phyloP scores from a whole-genome alignment of 2,329 filamentous ascomycete genomes.

The Stagonosporopsis cucurbitacearum region DNA sequence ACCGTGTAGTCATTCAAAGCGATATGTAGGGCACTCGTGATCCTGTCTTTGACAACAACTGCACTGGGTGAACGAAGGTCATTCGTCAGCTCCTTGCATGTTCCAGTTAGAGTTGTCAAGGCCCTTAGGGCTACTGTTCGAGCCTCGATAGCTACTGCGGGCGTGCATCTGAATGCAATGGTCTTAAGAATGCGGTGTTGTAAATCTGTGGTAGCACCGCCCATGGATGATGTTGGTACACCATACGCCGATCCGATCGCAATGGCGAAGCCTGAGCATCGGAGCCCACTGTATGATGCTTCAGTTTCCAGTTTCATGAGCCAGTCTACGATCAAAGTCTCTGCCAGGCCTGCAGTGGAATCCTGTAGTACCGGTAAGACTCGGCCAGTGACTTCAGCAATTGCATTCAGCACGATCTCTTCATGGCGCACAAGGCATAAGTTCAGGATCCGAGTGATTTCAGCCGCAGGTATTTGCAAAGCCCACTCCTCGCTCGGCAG shows the following conservation, averaged over 20 bases:
- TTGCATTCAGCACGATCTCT: constrained; percentile 41
- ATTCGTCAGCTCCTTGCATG: constrained; percentile 1
- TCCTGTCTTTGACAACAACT: constrained; percentile 27
- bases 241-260: constrained; percentile 52
- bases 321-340: constrained; percentile 37
- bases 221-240: constrained; percentile 12
- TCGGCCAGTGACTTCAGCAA: constrained; percentile 32
- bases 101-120: constrained; percentile 45
- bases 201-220: constrained; percentile 8
- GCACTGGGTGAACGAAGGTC: constrained; percentile 8
- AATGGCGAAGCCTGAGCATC: constrained; percentile 53
- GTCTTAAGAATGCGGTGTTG: constrained; percentile 41
- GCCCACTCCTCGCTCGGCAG: constrained; percentile 8
- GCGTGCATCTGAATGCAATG: constrained; percentile 47
- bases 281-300: constrained; percentile 48
- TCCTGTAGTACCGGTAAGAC: constrained; percentile 29
- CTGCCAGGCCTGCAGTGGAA: constrained; percentile 14
- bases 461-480: constrained; percentile 19
- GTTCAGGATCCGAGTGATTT: constrained; percentile 36
- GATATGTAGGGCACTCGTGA: constrained; percentile 41
- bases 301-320: constrained; percentile 43
- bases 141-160: constrained; percentile 52
- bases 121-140: constrained; percentile 52
- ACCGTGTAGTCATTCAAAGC: constrained; percentile 89
- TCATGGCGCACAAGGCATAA: constrained; percentile 47